Base-by-base conservation (phyloP, 208 protist genomes). In the Leishmania martiniquensis region DNA sequence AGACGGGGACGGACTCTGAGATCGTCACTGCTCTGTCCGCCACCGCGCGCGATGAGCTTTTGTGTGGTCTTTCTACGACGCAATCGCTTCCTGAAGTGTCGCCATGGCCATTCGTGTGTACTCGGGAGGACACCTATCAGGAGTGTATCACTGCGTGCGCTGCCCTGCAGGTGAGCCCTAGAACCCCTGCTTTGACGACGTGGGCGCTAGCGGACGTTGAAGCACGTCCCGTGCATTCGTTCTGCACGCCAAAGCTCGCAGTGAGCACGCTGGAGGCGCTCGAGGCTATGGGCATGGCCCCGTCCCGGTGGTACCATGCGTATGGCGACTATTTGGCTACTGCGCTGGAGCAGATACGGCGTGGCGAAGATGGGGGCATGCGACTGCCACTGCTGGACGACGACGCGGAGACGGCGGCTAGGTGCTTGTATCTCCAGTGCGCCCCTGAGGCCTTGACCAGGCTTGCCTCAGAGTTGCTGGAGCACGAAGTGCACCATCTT, bases 231-330 rank as follows among this genome's bases (percentile, higher is more conserved):
- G 59, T 91, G 5, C 89, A 93, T 65, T 75, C 79, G 5, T 51
- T 91, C 29, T 80, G 86, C 54, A 90, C 85, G 1, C 89, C 89
- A 3, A 57, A 67, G 13, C 55, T 90, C 22, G 87, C 83, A 4
- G 82, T 79, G 6, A 78, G 80, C 66, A 82, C 89, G 2, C 37
- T 93, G 37, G 87, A 87, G 72, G 87, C 83, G 37, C 76, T 93
- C 6, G 77, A 86, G 51, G 78, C 60, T 15, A 45, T 91, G 52
- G 49, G 57, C 10, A 67, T 93, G 2, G 67, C 32, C 15, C 29
- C 51, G 13, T 81, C 80, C 0, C 15, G 22, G 20, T 78, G 87
- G 78, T 84, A 85, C 47, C 37, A 12, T 0, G 45, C 66, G 1
- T 90, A 88, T 73, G 44, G 68, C 5, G 2, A 15, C 7, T 84